Evolutionary conservation across 768 basidiomycete species (phyloP), one percentile per base, ranked within the genome.

Genomic region (Myochromella boudieri): DNA sequence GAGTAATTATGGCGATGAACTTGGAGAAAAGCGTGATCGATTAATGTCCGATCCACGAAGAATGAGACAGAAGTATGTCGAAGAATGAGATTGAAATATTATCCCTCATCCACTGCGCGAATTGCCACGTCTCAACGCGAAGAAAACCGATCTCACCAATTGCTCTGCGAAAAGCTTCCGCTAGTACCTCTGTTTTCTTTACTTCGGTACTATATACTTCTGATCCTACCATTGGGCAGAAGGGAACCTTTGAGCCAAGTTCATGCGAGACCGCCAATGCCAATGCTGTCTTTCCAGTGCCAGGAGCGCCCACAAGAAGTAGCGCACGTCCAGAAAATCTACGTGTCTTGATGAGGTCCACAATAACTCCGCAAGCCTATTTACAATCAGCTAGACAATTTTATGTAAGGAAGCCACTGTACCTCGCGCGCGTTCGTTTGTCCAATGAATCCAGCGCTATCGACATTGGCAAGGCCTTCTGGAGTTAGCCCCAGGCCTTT

Each of bases 151-250:
- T 75, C 87, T 62, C 61, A 93, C 95, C 95, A 51, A 99, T 99
- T 10, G 97, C 95, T 56, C 97, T 74, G 48, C 95, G 78, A 68
- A 98, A 98, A 28, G 85, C 82, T 66, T 97, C 95, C 38, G 94
- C 92, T 15, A 99, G 72, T 4, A 98, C 95, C 63, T 98, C 97
- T 1, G 97, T 98, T 78, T 99, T 99, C 74, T 98, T 98, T 46
- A 99, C 94, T 67, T 98, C 95, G 2, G 90, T 84, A 31, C 86
- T 91, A 63, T 97, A 98, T 51, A 98, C 97, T 68, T 99, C 97
- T 15, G 85, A 88, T 0, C 97, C 97, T 33, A 98, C 97, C 92
- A 97, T 97, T 4, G 94, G 93, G 65, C 95, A 97, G 64, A 99
- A 98, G 0, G 97, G 97, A 1, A 97, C 95, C 60, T 97, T 97